Evolutionary conservation across 306 rosid genomes (phyloP), one percentile per base, ranked within the genome.

Genomic region (Castanopsis chinensis): DNA sequence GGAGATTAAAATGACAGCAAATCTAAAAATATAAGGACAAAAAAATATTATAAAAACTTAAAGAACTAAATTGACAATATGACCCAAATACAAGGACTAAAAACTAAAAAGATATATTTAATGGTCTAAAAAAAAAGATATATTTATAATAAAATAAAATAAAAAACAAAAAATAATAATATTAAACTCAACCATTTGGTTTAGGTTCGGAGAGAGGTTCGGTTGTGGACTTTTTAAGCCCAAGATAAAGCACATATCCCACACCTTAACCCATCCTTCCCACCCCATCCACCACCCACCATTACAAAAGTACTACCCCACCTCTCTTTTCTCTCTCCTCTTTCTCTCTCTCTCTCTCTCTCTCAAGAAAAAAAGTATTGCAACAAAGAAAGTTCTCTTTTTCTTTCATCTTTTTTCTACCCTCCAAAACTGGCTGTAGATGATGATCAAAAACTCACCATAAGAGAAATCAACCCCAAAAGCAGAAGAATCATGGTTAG

Each of bases 401-500:
- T 43, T 41, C 45, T 41, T 41, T 41, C 45, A 41, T 8, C 45
- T 41, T 41, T 41, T 25, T 75, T 71, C 64, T 67, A 11, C 81
- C 79, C 58, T 60, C 72, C 59, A 78, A 78, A 65, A 2, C 74
- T 72, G 20, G 84, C 55, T 76, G 71, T 81, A 30, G 78, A 77
- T 21, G 73, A 84, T 72, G 82, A 84, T 72, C 83, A 51, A 51
- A 32, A 60, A 17, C 76, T 79, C 72, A 41, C 51, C 82, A 60
- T 51, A 12, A 53, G 78, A 60, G 80, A 86, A 58, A 82, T 60
- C 76, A 82, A 76, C 53, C 58, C 77, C 79, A 72, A 73, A 72
- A 78, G 59, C 76, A 64, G 54, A 41, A 69, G 18, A 87, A 78
- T 81, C 88, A 88, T 88, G 93, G 93, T 90, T 56, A 73, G 87